A percentile compares a stretch with the other conserved stretches of the same genome.
These are phyloP conservation scores for Auricularia sp. DNA, from an alignment of 768 basidiomycete genomes.

Conservation along the genomic window DNA sequence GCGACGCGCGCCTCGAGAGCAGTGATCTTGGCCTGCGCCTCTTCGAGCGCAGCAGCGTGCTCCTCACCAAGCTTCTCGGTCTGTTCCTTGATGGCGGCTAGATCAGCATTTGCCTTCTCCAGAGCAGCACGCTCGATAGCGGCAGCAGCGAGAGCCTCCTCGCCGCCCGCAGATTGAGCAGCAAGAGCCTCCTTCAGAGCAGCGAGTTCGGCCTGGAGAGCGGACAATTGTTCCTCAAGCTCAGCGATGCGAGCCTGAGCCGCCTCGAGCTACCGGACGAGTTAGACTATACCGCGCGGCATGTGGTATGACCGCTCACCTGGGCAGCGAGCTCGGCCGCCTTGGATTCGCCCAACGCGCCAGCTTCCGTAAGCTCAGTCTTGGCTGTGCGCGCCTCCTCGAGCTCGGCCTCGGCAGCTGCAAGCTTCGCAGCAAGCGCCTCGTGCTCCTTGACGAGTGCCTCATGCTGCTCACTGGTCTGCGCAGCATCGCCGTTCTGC, in stretches of 20 bases:
- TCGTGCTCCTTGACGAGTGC: conserved; percentile 14
- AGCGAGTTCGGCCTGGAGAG: conserved; percentile 26
- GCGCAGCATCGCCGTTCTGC: conserved; percentile 35
- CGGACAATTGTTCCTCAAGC: conserved; percentile 29
- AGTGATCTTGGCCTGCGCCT: conserved; percentile 33
- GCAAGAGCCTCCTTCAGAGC: conserved; percentile 45
- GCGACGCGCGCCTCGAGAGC: conserved; percentile 39
- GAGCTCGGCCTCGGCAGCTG: conserved; percentile 41
- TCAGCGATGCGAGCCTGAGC: conserved; percentile 42
- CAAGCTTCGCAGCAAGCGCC: conserved; percentile 27
- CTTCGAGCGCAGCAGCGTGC: conserved; percentile 40
- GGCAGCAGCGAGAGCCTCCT: conserved; percentile 40
- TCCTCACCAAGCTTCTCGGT: conserved; percentile 37
- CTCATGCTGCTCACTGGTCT: conserved; percentile 37
- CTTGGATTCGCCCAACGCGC: conserved; percentile 18
- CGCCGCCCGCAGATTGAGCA: conserved; percentile 35
- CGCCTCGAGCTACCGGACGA: conserved; percentile 34
- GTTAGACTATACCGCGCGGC: not conserved
- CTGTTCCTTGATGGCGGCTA: conserved; percentile 46
- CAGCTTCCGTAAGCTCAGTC: conserved; percentile 22
- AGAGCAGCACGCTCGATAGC: conserved; percentile 54
- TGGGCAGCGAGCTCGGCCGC: conserved; percentile 37
- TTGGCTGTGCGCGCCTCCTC: conserved; percentile 32
- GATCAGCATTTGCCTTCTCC: conserved; percentile 50
- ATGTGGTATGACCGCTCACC: conserved; percentile 28